phyloP scores from a whole-genome alignment of 306 rosid genomes.

The Cucumis hystrix region DNA sequence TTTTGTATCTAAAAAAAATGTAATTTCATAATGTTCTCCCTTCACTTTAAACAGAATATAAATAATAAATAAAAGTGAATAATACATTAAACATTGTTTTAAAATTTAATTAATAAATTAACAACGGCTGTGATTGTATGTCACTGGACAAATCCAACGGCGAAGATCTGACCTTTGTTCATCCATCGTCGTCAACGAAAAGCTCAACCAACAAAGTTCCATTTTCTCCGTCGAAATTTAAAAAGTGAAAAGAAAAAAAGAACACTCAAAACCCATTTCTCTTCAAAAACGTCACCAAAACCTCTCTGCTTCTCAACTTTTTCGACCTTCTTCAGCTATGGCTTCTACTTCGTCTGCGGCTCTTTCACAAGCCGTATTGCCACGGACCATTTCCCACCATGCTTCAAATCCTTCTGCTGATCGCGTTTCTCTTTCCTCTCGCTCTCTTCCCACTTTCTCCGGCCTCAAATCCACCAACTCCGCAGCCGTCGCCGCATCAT shows the following conservation, averaged over 20 bases:
- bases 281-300: background rate
- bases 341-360: conserved; percentile 62
- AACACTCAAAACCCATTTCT: background rate
- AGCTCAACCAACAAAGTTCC: conserved; percentile 12
- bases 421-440: conserved; percentile 42
- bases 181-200: conserved; percentile 26
- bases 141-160: conserved; percentile 20
- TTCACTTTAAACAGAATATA: too few relatives aligned
- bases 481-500: conserved; percentile 10
- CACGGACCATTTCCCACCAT: conserved; percentile 38
- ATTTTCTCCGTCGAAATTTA: background rate
- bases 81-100: background rate
- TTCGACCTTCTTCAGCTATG: conserved; percentile 25
- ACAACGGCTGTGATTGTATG: conserved; percentile 16
- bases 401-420: conserved; percentile 28
- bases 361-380: conserved; percentile 54
- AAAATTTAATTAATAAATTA: background rate
- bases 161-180: background rate
- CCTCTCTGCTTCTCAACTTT: background rate
- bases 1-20: too few relatives aligned
- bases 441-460: conserved; percentile 33
- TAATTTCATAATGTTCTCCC: too few relatives aligned
- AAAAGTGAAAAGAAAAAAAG: background rate
- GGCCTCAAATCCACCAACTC: conserved; percentile 41
- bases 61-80: background rate